phyloP scores from a whole-genome alignment of 2,329 filamentous ascomycete genomes.

The Magnaporthiopsis incrustans region DNA sequence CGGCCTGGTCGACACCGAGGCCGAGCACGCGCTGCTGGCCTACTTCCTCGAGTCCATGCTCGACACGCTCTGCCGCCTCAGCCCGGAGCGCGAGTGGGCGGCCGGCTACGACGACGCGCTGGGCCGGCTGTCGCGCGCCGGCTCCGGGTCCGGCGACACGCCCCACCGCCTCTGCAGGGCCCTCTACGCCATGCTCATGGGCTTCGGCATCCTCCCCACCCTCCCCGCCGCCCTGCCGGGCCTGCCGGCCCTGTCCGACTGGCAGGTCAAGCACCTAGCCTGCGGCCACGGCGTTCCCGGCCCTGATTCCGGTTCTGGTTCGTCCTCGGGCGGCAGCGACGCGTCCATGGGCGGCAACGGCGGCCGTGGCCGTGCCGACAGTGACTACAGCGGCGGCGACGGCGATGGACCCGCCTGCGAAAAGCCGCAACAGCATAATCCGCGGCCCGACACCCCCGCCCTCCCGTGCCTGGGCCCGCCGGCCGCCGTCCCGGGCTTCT shows the following conservation, averaged over 20 bases:
- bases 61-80: not conserved
- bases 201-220: not conserved
- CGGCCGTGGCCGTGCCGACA: not conserved
- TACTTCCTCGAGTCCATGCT: slow-evolving; percentile 4
- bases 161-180: not conserved
- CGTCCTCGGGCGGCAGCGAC: not conserved
- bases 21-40: not conserved
- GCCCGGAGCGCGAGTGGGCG: not conserved
- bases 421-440: too few relatives aligned
- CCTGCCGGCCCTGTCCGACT: not conserved
- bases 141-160: not conserved
- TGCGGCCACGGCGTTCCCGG: not conserved
- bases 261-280: not conserved
- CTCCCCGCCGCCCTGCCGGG: not conserved
- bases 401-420: too few relatives aligned
- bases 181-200: slow-evolving; percentile 3
- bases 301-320: not conserved
- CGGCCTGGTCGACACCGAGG: not conserved
- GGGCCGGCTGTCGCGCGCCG: not conserved
- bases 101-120: slow-evolving; percentile 5
- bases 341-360: not conserved
- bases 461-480: too few relatives aligned
- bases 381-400: too few relatives aligned
- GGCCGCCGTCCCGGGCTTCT: too few relatives aligned
- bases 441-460: too few relatives aligned